Evolutionary conservation across 352 stramenopile genomes (phyloP), one percentile per base, ranked within the genome.

Genomic region (Globisporangium viniferum): DNA sequence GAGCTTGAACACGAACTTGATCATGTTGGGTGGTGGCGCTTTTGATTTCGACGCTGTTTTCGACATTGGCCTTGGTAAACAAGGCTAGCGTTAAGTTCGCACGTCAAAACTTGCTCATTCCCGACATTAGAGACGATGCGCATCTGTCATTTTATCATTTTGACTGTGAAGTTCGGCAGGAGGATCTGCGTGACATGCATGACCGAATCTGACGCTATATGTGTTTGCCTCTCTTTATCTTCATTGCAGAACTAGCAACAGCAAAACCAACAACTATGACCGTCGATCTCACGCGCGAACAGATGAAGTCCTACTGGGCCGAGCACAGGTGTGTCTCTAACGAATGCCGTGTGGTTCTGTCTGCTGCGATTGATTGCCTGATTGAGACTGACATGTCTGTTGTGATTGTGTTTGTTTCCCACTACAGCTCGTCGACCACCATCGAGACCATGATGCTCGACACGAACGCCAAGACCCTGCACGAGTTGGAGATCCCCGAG

Each of bases 381-480:
- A 24, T 66, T 33, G 8, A 66, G 20, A 18, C 58, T 73, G 22
- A 67, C 48, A 5, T 49, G 15, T 39, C 2, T 53, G 20, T 9
- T 59, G n/a, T 24, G 20, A 10, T 41, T 46, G 3, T 1, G 14
- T 59, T 24, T 29, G 48, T 35, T 24, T 8, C 20, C 27, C 59
- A 14, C 27, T 60, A 24, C 24, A 51, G 57, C 31, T 57, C 29
- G 29, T 63, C 71, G 48, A 87, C 82, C 39, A 88, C 79, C 36
- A 79, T 92, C 44, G 82, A 94, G 72, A 89, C 82, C 41, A 94
- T 94, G 86, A 94, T 94, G 86, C 80, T 94, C 39, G 86, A 94
- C 78, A 76, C 86, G 55, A 92, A 94, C 69, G 86, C 86, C 68
- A 78, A 86, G 68, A 79, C 73, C 60, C 78, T 94, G 6, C 81